phyloP scores from a whole-genome alignment of 2,329 filamentous ascomycete species.

The Paramyrothecium roridum region DNA sequence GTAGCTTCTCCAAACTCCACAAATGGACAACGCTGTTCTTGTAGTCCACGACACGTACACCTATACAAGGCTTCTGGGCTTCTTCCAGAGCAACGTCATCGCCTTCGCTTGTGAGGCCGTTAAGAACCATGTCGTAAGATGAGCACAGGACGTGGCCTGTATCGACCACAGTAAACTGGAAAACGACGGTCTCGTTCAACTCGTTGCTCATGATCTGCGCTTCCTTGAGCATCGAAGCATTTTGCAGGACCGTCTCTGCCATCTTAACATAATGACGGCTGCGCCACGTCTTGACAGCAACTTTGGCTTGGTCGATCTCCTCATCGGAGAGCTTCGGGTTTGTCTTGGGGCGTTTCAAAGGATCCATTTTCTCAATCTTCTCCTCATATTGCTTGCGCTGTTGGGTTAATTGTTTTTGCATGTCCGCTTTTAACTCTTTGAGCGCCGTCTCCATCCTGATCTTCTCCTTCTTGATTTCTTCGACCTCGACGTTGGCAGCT shows the following conservation, averaged over 20 bases:
- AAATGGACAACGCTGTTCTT: constrained; percentile 80
- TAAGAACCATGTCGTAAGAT: constrained; percentile 94
- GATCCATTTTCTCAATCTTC: constrained; percentile 74
- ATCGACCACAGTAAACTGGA: constrained; percentile 92
- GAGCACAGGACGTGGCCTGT: constrained; percentile 85
- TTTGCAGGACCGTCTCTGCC: constrained; percentile 86
- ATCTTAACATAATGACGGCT: constrained; percentile 86
- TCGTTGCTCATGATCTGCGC: constrained; percentile 98
- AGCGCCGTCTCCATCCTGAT: constrained; percentile 80
- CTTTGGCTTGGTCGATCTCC: constrained; percentile 68
- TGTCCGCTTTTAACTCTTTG: constrained; percentile 75
- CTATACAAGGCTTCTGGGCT: constrained; percentile 84
- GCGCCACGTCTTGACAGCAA: constrained; percentile 71
- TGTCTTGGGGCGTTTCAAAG: constrained; percentile 57
- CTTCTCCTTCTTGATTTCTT: constrained; percentile 82
- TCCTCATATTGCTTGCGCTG: constrained; percentile 84
- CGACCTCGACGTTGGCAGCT: constrained; percentile 72
- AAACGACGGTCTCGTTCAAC: constrained; percentile 87
- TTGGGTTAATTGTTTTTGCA: constrained; percentile 78
- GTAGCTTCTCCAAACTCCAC: constrained; percentile 92
- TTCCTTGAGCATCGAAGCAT: constrained; percentile 86
- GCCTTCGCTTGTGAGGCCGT: constrained; percentile 82
- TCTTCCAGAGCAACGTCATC: constrained; percentile 78
- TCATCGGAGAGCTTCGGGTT: constrained; percentile 65
- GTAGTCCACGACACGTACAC: constrained; percentile 87